Conservation (phyloP, 148 eudicot genomes). For the Talinum fruticosum region DNA sequence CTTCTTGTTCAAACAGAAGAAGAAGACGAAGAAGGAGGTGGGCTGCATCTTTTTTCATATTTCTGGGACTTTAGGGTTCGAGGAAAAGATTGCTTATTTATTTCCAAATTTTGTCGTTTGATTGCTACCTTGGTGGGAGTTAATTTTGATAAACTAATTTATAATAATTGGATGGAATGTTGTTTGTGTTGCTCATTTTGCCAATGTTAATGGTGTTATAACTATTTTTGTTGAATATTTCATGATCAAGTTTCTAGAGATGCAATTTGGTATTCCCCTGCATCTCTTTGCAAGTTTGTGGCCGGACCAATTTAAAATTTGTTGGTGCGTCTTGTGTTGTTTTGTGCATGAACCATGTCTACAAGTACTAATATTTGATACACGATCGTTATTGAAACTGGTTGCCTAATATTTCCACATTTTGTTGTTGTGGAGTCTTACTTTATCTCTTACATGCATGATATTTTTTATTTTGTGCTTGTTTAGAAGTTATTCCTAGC, state of each 20-base stretch:
- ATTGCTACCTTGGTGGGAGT: background rate
- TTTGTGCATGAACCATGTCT: background rate
- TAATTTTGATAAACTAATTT: background rate
- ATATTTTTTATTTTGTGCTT: background rate
- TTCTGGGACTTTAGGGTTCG: background rate
- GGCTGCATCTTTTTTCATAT: background rate
- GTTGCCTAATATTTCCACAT: background rate
- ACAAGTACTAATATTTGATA: background rate
- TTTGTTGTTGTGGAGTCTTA: background rate
- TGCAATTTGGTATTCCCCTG: background rate
- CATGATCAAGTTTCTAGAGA: background rate
- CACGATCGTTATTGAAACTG: background rate
- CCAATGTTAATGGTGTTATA: background rate
- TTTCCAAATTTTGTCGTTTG: background rate
- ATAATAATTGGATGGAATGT: background rate
- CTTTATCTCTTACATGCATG: background rate
- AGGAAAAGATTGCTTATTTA: background rate
- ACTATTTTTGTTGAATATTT: background rate
- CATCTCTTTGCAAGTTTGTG: background rate
- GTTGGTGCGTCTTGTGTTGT: background rate
- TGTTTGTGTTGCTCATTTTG: background rate
- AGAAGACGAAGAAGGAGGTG: constrained; percentile 36
- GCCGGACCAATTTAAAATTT: background rate
- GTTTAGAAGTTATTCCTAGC: background rate
- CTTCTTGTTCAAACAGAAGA: constrained; percentile 41